A percentile compares a stretch with the other conserved stretches of the same genome.
Conservation (phyloP, 768 basidiomycete genomes). For the Rubroboletus pulcherrimus region DNA sequence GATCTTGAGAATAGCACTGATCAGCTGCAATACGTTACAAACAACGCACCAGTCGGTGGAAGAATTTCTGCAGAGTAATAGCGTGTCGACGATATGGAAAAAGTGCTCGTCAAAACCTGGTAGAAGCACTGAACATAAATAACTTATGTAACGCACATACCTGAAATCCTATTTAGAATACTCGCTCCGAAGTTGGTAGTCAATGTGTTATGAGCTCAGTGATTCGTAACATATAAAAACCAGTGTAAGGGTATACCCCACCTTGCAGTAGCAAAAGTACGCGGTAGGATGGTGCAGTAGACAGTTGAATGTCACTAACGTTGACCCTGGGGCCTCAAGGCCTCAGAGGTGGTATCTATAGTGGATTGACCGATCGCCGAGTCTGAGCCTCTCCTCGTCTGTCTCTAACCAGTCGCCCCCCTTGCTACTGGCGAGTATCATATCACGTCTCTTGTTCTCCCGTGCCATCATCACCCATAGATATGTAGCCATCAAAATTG, state of each 20-base stretch:
- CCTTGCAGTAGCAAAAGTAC: neutral
- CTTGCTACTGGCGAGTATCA: constrained; percentile 14
- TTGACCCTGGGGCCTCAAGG: constrained; percentile 12
- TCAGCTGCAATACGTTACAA: neutral
- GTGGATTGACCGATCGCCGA: constrained; percentile 30
- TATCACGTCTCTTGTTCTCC: constrained; percentile 47
- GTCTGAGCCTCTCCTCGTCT: constrained; percentile 20
- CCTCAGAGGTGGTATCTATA: constrained; percentile 32
- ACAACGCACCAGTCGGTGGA: neutral
- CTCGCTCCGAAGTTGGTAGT: neutral
- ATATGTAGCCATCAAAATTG: constrained; percentile 40
- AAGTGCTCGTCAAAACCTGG: neutral
- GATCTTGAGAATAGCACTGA: neutral
- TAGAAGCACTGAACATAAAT: too few species aligned
- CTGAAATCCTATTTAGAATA: neutral
- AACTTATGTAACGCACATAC: too few species aligned
- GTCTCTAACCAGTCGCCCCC: constrained; percentile 8
- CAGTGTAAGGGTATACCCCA: neutral
- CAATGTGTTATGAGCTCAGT: too few species aligned
- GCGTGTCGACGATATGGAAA: neutral
- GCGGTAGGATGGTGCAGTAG: neutral
- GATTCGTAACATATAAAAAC: neutral
- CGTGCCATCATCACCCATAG: constrained; percentile 47
- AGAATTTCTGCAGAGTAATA: neutral
- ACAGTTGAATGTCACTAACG: neutral